Conservation (phyloP, 208 protist species). For the Trypanosoma lewisi region DNA sequence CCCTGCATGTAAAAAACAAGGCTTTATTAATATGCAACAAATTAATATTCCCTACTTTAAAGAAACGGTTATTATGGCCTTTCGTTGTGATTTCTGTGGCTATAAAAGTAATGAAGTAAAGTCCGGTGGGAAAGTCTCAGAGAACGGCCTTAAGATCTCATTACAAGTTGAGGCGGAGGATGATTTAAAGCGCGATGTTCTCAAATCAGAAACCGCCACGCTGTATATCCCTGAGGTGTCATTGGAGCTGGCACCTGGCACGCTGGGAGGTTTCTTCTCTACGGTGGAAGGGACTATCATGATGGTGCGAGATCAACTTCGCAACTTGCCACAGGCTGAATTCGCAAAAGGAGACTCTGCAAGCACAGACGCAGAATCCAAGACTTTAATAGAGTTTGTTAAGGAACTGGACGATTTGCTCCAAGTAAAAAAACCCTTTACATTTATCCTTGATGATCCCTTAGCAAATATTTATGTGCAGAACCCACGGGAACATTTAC, state of each 20-base stretch:
- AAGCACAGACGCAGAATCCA: constrained; percentile 34
- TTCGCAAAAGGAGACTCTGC: constrained; percentile 79
- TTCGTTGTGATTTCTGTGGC: constrained; percentile 91
- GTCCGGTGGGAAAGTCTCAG: constrained; percentile 80
- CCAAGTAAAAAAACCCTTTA: constrained; percentile 72
- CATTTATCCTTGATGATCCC: constrained; percentile 93
- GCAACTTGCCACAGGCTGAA: constrained; percentile 70
- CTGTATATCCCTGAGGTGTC: constrained; percentile 87
- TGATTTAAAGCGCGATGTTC: constrained; percentile 93
- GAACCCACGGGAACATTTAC: constrained; percentile 85
- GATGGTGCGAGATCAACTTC: constrained; percentile 86
- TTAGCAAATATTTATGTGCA: constrained; percentile 92
- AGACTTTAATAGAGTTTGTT: constrained; percentile 80
- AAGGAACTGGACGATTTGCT: constrained; percentile 74
- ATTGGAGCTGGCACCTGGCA: constrained; percentile 86
- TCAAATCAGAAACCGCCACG: constrained; percentile 92
- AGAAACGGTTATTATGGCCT: constrained; percentile 93
- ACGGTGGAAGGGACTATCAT: constrained; percentile 91
- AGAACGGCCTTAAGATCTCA: constrained; percentile 68
- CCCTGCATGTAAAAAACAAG: constrained; percentile 64
- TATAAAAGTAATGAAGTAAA: constrained; percentile 95
- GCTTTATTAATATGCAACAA: constrained; percentile 80
- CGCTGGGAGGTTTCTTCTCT: constrained; percentile 93
- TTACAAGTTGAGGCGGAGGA: constrained; percentile 67
- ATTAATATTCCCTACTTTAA: constrained; percentile 95